These are phyloP conservation scores for Barbatosphaeria neglecta DNA, from an alignment of 495 filamentous ascomycete genomes.

Conservation along the genomic window DNA sequence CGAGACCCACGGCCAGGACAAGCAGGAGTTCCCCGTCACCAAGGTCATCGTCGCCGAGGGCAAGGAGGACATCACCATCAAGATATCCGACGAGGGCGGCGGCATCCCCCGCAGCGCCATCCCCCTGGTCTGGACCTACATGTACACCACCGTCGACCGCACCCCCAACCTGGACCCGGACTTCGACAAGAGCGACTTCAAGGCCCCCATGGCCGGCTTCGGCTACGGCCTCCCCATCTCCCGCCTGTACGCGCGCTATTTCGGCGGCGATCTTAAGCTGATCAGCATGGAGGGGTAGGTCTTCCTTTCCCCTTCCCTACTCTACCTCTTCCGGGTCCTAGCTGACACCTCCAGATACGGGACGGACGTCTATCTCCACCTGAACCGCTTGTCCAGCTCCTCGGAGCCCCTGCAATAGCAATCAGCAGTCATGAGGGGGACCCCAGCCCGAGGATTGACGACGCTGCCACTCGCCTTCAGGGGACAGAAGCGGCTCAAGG, in stretches of 20 bases:
- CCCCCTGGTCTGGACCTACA: constrained; percentile 97
- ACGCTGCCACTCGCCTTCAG: constrained; percentile 47
- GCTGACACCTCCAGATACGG: constrained; percentile 58
- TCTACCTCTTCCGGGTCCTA: background rate
- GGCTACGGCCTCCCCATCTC: constrained; percentile 92
- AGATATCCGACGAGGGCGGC: constrained; percentile 90
- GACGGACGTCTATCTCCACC: constrained; percentile 94
- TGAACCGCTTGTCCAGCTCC: constrained; percentile 88
- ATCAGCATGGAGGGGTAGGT: constrained; percentile 99
- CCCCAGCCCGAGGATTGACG: constrained; percentile 73
- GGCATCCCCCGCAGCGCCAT: constrained; percentile 86
- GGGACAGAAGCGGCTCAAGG: constrained; percentile 47
- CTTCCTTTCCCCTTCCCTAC: background rate
- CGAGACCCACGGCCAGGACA: constrained; percentile 88
- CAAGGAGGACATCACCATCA: constrained; percentile 97
- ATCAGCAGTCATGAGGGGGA: constrained; percentile 88
- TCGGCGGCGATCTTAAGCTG: constrained; percentile 90
- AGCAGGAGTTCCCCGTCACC: constrained; percentile 89
- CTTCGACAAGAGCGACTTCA: constrained; percentile 99
- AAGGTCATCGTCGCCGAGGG: constrained; percentile 96
- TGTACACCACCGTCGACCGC: constrained; percentile 97
- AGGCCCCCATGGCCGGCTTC: constrained; percentile 97
- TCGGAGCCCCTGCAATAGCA: constrained; percentile 97
- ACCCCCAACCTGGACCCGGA: constrained; percentile 92
- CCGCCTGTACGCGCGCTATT: constrained; percentile 89